Evolutionary conservation across 1,284 basidiomycete genomes (phyloP), one percentile per base, ranked within the genome.

Genomic region (Heliocybe sulcata): DNA sequence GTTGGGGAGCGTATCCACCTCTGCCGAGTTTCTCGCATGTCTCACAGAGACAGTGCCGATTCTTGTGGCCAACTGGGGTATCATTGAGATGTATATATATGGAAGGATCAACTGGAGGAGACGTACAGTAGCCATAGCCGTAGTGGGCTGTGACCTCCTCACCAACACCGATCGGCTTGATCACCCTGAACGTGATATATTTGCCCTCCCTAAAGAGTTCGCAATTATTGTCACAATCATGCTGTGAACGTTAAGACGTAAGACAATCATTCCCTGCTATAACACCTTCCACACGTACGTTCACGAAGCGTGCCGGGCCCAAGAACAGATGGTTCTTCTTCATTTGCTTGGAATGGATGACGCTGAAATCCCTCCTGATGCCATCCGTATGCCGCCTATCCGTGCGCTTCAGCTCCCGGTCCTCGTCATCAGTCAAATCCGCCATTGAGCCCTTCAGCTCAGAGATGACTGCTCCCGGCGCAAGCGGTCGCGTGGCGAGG

Each of bases 231-330:
- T 92, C 82, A 69, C 93, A 95, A 67, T 95, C 93, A 66, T 95
- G 92, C 89, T 93, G 68, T 58, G 57, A 60, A 59, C 54, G 60
- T n/a, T 52, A 57, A 60, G 42, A 57, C 49, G 50, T 57, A 54
- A 25, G 59, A 57, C 22, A 54, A 45, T 16, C 20, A 49, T 49
- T 49, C 23, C 23, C 4, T 49, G 23, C 27, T 6, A 14, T 23
- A 26, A 57, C 38, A 57, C 35, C 56, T 51, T 45, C 50, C 33
- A 49, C 35, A 61, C 90, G 79, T 71, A 94, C 92, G 67, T 96
- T 96, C 58, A 95, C 92, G 73, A 96, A 96, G 61, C 93, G 85
- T 66, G 94, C 94, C 51, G 93, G 93, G 1, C 93, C 94, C 61
- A 96, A 75, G 72, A 96, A 89, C 60, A 96, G 77, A 74, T 94